phyloP scores from a whole-genome alignment of 2,329 filamentous ascomycete genomes.

The Leptographium galeiforme region DNA sequence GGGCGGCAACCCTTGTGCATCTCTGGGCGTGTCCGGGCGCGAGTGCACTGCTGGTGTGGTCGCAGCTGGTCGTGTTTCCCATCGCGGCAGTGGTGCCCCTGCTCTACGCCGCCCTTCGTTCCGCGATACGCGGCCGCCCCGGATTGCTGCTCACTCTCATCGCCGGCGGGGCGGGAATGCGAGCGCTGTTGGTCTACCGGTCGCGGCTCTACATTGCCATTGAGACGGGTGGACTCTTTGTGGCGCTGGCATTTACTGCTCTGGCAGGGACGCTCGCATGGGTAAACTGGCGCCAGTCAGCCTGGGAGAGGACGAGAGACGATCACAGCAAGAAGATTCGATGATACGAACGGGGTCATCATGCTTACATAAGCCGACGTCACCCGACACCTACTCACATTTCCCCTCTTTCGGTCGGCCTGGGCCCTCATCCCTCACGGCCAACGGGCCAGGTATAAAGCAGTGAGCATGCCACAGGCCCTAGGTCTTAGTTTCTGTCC shows the following conservation, averaged over 20 bases:
- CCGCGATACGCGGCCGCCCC: slow-evolving; percentile 3
- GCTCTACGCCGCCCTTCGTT: not conserved
- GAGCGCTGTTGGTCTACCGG: slow-evolving; percentile 18
- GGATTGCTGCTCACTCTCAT: slow-evolving; percentile 10
- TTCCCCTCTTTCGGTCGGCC: not conserved
- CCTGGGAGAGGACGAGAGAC: not conserved
- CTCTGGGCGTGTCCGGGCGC: too few species aligned
- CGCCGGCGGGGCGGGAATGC: slow-evolving; percentile 5
- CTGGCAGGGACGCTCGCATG: slow-evolving; percentile 2
- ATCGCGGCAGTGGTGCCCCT: slow-evolving; percentile 10
- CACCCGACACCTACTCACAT: not conserved
- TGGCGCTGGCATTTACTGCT: slow-evolving; percentile 13
- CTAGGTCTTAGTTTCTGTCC: too few species aligned
- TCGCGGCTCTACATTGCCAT: slow-evolving; percentile 24
- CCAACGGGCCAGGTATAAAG: too few species aligned
- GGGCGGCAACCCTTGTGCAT: too few species aligned
- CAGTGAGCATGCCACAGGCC: too few species aligned
- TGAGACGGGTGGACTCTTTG: slow-evolving; percentile 22
- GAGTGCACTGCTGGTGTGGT: slow-evolving; percentile 2
- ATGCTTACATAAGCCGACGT: too few species aligned
- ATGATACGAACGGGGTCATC: not conserved
- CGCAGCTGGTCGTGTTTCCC: slow-evolving; percentile 7
- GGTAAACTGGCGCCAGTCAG: not conserved
- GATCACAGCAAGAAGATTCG: not conserved
- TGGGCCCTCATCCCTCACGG: not conserved